Conservation (phyloP, 1,284 basidiomycete genomes). For the Marasmius fiardii region DNA sequence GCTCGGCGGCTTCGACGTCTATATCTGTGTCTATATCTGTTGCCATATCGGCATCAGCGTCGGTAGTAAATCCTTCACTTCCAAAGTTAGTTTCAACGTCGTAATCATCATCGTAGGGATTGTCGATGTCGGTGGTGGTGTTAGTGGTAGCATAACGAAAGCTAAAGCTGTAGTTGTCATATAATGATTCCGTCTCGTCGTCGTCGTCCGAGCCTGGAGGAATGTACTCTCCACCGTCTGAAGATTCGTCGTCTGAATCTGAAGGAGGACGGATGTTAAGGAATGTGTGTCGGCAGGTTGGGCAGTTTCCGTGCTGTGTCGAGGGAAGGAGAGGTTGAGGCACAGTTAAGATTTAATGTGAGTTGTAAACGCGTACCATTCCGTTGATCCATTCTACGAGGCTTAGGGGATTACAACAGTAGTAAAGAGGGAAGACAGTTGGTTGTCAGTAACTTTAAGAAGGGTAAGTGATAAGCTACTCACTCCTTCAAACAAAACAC, state of each 20-base stretch:
- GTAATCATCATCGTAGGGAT: no score
- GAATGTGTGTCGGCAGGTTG: constrained; percentile 59
- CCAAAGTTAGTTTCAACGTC: constrained; percentile 31
- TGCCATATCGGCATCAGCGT: no score
- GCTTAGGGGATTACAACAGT: constrained; percentile 31
- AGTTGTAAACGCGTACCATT: constrained; percentile 33
- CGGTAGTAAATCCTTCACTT: constrained; percentile 21
- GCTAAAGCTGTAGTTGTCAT: no score
- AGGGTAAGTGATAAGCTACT: no score
- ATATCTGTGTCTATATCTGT: no score
- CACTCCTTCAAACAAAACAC: constrained; percentile 66
- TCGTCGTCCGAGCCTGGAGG: constrained; percentile 50
- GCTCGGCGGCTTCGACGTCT: no score
- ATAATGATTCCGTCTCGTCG: constrained; percentile 43
- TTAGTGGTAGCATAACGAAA: no score
- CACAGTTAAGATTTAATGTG: not conserved
- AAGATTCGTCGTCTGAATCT: constrained; percentile 60
- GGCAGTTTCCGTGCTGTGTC: constrained; percentile 65
- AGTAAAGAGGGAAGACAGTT: no score
- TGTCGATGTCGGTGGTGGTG: no score
- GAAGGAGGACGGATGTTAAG: constrained; percentile 46
- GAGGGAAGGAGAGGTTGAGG: constrained; percentile 2
- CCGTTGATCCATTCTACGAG: constrained; percentile 62
- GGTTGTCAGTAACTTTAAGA: no score
- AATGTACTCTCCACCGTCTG: constrained; percentile 63